A percentile compares a stretch with the other conserved stretches of the same genome.
Evolutionary conservation across 768 basidiomycete species (phyloP).

Genomic region (Auricularia heimuer): DNA sequence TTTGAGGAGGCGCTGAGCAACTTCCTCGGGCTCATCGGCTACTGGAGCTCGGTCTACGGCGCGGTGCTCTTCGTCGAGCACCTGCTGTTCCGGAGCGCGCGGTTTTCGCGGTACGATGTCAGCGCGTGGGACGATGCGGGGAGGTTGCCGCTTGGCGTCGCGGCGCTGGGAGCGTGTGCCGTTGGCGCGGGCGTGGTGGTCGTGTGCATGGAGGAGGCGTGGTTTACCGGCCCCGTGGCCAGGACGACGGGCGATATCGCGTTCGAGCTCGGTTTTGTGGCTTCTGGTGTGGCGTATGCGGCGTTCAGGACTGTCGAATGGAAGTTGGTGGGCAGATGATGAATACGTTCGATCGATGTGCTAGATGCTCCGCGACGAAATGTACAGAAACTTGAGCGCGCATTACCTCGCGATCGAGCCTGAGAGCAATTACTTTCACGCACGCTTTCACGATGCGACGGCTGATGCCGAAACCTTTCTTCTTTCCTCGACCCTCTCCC

Average conservation of each 20-base stretch:
- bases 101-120: constrained; percentile 40
- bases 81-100: constrained; percentile 45
- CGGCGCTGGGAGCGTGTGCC: constrained; percentile 44
- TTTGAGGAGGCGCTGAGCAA: constrained; percentile 58
- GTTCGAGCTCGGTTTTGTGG: constrained; percentile 47
- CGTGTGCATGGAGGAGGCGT: constrained; percentile 61
- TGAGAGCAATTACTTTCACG: too few relatives aligned
- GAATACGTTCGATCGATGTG: too few relatives aligned
- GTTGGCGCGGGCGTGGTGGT: constrained; percentile 48
- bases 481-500: too few relatives aligned
- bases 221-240: constrained; percentile 64
- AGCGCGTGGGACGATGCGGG: constrained; percentile 43
- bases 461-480: too few relatives aligned
- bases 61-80: constrained; percentile 59
- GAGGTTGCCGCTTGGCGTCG: constrained; percentile 50
- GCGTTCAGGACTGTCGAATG: constrained; percentile 37
- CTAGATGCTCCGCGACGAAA: too few relatives aligned
- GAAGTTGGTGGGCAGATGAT: constrained; percentile 10
- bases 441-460: too few relatives aligned
- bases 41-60: constrained; percentile 47
- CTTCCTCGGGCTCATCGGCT: constrained; percentile 60
- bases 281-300: constrained; percentile 39
- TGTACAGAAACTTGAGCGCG: too few relatives aligned
- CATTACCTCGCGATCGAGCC: too few relatives aligned
- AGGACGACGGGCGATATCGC: constrained; percentile 58